Evolutionary conservation across 805 yeast genomes (phyloP), one percentile per base, ranked within the genome.

Genomic region (Saturnispora sekii): DNA sequence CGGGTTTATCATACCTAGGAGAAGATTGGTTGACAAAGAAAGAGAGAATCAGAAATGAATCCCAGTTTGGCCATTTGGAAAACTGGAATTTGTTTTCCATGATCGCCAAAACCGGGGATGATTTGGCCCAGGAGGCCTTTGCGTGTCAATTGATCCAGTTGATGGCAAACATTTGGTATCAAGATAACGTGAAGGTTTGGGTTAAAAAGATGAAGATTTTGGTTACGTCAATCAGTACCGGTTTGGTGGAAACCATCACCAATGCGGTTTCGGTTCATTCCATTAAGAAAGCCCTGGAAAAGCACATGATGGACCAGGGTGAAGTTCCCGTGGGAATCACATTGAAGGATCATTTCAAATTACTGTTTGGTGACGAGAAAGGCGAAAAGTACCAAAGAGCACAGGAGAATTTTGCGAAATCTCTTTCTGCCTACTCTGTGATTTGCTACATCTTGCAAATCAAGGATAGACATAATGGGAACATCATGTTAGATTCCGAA

Each of bases 81-180:
- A 84, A 87, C 59, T 93, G 98, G 98, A 97, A 93, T 50, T 62
- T 93, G 34, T 87, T 90, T 52, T 89, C 97, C 1, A 96, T 90
- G 2, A 93, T 93, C 59, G 96, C 94, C 10, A 93, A 93, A 59
- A 90, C 95, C 29, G 98, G 98, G 32, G 90, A 84, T 56, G 98
- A 93, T 64, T 63, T 93, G 42, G 84, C 96, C 18, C 98, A 93
- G 60, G 98, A 93, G 62, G 96, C 98, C 0, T 88, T 93, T 69
- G 98, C 98, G 0, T 88, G 96, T 51, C 98, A 93, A 61, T 62
- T 93, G 37, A 90, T 93, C 42, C 82, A 84, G 49, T 82, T 95
- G 18, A 85, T 90, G 65, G 79, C 95, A 1, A 77, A 77, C 41
- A 78, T 87, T 37, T 93, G 97, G 97, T 74, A 76, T 40, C 73